These are phyloP conservation scores for Cladobotryum protrusum DNA, from an alignment of 2,329 filamentous ascomycete species.

Conservation along the genomic window DNA sequence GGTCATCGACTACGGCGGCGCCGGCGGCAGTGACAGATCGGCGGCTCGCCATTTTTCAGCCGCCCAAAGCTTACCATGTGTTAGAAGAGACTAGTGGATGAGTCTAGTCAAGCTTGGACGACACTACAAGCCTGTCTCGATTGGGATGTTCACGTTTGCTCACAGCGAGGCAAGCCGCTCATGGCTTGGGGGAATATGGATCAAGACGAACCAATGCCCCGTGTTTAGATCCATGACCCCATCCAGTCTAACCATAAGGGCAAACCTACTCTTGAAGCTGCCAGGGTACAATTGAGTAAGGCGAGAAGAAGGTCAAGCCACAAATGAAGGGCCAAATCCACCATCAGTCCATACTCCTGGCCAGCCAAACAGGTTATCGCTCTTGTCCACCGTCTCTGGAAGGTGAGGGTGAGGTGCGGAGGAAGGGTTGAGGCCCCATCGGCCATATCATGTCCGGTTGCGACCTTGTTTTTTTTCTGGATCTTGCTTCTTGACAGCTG, in stretches of 20 bases:
- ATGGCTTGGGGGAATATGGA: neutral
- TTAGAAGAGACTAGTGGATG: neutral
- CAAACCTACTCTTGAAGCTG: neutral
- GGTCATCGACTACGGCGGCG: neutral
- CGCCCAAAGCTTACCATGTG: constrained; percentile 4
- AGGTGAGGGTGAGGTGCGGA: no score
- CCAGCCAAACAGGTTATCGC: no score
- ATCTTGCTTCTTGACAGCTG: no score
- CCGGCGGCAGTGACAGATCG: constrained; percentile 10
- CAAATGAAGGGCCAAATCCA: neutral
- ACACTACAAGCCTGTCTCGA: constrained; percentile 1
- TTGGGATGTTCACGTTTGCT: neutral
- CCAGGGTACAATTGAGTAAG: neutral
- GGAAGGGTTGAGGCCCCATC: no score
- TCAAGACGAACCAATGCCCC: neutral
- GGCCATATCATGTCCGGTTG: no score
- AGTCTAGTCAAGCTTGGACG: neutral
- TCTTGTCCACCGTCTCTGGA: no score
- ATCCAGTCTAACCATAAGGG: neutral
- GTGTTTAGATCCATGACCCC: neutral
- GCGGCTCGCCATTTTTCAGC: constrained; percentile 7
- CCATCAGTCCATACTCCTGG: no score
- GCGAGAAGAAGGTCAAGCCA: constrained; percentile 7
- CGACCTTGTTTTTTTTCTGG: no score
- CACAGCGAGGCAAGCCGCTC: neutral